Evolutionary conservation across 2,329 filamentous ascomycete genomes (phyloP), one percentile per base, ranked within the genome.

Genomic region (Biscogniauxia sp.): DNA sequence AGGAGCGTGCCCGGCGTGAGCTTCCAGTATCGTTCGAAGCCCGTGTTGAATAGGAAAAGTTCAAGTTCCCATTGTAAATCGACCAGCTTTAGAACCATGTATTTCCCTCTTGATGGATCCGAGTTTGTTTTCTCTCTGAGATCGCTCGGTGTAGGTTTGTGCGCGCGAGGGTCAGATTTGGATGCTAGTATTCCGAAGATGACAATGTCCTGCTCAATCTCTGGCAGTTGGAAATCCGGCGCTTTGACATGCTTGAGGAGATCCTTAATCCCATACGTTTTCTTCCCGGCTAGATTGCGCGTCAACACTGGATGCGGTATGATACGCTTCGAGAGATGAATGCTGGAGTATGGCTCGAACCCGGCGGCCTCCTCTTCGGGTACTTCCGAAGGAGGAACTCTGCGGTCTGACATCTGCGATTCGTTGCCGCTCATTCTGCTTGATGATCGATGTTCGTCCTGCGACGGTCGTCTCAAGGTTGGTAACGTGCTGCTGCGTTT

Each of bases 1-100:
- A 99, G 82, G 1, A 98, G 84, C 0, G 93, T 97, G n/a, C 95
- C 95, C 1, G 92, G 85, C 0, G 88, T 88, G n/a, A 98, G 80
- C 72, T 96, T 96, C 89, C 94, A 98, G 78, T 95, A 99, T 58
- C 91, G 88, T 17, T 91, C 89, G 69, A 98, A 97, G 6, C 92
- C 96, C 0, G 89, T 88, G 69, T 91, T 91, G 76, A 99, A 99
- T 15, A 99, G 84, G 69, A 93, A 98, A 51, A 98, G 83, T 65
- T 98, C 93, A 13, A 99, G 76, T 68, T 97, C 92, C 86, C 88
- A 97, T 69, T 92, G 89, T 11, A 99, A 80, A 74, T 99, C 94
- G 0, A 91, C 92, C 2, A 99, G 81, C 1, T 87, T 91, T 63
- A 99, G 80, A 1, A 94, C 89, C 91, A 99, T 97, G 78, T 96